These are phyloP conservation scores for Wallacemonas rigidus DNA, from an alignment of 208 protist species.

Conservation along the genomic window DNA sequence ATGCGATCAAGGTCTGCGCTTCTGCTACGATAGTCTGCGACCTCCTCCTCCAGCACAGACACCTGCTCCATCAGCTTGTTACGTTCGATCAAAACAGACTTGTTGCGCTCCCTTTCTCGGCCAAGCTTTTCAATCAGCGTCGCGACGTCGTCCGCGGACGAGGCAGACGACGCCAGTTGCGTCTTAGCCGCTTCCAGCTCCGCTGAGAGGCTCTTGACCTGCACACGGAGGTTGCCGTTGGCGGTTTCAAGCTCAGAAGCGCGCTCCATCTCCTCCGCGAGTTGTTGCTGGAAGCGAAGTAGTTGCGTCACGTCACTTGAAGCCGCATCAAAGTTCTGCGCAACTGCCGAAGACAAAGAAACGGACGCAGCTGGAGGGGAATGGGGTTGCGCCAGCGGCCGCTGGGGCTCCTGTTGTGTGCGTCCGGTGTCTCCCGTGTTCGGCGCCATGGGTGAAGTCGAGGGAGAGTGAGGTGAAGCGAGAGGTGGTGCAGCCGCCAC, in stretches of 20 bases:
- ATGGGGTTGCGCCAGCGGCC: neutral
- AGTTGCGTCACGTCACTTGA: slow-evolving; percentile 34
- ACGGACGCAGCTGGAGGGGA: neutral
- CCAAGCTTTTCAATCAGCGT: slow-evolving; percentile 59
- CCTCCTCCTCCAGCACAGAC: slow-evolving; percentile 37
- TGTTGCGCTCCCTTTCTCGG: slow-evolving; percentile 54
- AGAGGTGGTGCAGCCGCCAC: too few relatives aligned
- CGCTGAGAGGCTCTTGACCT: slow-evolving; percentile 27
- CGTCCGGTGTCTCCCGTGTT: too few relatives aligned
- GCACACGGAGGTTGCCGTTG: slow-evolving; percentile 29
- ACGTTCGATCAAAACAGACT: slow-evolving; percentile 28
- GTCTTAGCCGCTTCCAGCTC: slow-evolving; percentile 29
- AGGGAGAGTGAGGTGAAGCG: too few relatives aligned
- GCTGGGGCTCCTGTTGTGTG: neutral
- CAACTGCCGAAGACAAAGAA: neutral
- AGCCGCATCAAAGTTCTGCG: neutral
- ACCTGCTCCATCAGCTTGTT: slow-evolving; percentile 41
- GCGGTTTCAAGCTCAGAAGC: slow-evolving; percentile 31
- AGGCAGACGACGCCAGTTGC: slow-evolving; percentile 18
- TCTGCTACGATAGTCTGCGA: slow-evolving; percentile 37
- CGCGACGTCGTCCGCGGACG: slow-evolving; percentile 39
- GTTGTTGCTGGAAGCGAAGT: slow-evolving; percentile 64
- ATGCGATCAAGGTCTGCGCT: slow-evolving; percentile 8
- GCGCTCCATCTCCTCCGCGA: slow-evolving; percentile 69
- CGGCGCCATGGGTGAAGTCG: too few relatives aligned